These are phyloP conservation scores for Penicillium simplicissimum DNA, from an alignment of 495 filamentous ascomycete genomes.

Conservation along the genomic window DNA sequence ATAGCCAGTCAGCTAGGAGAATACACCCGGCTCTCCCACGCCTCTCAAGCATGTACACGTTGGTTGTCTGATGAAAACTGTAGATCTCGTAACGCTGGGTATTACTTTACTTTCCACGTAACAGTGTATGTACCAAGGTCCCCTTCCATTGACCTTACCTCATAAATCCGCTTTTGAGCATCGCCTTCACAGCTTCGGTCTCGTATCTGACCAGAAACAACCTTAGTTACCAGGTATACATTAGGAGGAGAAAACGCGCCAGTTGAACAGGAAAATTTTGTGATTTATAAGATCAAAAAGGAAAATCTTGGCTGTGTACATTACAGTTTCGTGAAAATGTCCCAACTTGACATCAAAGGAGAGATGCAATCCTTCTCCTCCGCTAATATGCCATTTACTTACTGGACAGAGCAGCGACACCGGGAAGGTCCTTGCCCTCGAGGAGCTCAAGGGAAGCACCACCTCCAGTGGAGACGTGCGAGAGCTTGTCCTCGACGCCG, in stretches of 20 bases:
- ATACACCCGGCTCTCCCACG: neutral
- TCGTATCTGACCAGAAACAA: constrained; percentile 27
- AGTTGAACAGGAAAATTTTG: constrained; percentile 6
- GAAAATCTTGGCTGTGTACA: constrained; percentile 29
- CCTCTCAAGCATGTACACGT: neutral
- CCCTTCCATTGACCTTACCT: neutral
- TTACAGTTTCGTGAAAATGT: constrained; percentile 35
- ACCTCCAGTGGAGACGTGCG: constrained; percentile 96
- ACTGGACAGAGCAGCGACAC: constrained; percentile 92
- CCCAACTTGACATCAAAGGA: neutral
- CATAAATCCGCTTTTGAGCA: neutral
- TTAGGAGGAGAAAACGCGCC: neutral
- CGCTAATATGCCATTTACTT: constrained; percentile 53
- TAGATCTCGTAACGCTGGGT: neutral
- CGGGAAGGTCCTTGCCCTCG: constrained; percentile 95
- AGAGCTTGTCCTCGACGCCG: constrained; percentile 90
- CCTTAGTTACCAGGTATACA: constrained; percentile 14
- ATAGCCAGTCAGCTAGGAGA: neutral
- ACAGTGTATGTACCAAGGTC: neutral
- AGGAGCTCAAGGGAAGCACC: constrained; percentile 94
- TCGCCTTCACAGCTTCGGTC: constrained; percentile 28
- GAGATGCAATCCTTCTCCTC: neutral
- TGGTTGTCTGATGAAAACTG: neutral
- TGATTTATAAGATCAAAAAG: constrained; percentile 17
- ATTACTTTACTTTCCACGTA: neutral